A percentile compares a stretch with the other conserved stretches of the same genome.
Evolutionary conservation across 768 basidiomycete genomes (phyloP).

Genomic region (Suillus subalutaceus): DNA sequence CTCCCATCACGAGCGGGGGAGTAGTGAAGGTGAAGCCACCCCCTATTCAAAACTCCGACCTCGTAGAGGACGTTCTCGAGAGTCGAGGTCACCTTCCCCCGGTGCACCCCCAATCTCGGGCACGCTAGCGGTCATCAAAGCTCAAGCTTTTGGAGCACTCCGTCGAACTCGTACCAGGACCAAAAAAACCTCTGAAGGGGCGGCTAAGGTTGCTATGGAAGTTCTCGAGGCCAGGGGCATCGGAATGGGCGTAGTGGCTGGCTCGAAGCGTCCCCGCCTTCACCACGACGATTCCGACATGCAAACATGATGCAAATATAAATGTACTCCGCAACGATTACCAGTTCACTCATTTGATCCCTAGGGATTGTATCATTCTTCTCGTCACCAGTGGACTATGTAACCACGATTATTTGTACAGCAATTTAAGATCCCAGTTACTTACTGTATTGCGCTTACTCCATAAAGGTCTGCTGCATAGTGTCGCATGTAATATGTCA

Average conservation of each 20-base stretch:
- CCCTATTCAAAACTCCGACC: constrained; percentile 49
- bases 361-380: constrained; percentile 9
- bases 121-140: constrained; percentile 89
- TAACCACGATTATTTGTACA: constrained; percentile 25
- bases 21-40: constrained; percentile 58
- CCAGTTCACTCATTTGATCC: constrained; percentile 10
- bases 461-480: constrained; percentile 36
- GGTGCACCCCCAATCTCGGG: constrained; percentile 60
- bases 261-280: constrained; percentile 48
- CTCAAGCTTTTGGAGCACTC: constrained; percentile 84
- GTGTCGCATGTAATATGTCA: constrained; percentile 42
- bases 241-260: constrained; percentile 45
- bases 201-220: constrained; percentile 76
- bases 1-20: constrained; percentile 53
- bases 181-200: constrained; percentile 72
- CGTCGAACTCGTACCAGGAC: constrained; percentile 76
- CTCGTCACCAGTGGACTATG: constrained; percentile 21
- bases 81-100: constrained; percentile 51
- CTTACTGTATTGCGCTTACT: constrained; percentile 33
- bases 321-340: constrained; percentile 2
- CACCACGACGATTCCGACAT: constrained; percentile 55
- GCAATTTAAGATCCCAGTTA: constrained; percentile 32
- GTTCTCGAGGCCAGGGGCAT: constrained; percentile 83
- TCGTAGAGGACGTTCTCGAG: constrained; percentile 51
- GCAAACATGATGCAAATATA: constrained; percentile 30